These are phyloP conservation scores for Dictyostelium intermedium DNA, from an alignment of 78 protist species.

Conservation along the genomic window DNA sequence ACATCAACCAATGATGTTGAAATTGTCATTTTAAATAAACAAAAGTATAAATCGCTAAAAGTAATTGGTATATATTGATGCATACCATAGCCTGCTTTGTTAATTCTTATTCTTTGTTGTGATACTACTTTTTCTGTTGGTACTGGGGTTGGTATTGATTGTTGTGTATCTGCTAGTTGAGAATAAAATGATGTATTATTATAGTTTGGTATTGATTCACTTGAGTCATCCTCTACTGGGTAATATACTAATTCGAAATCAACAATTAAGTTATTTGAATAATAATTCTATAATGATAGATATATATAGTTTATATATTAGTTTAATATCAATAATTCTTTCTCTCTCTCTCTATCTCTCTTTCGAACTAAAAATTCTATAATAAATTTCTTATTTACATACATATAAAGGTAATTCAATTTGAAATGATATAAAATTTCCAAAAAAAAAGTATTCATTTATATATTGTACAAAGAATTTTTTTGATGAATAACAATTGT, in stretches of 20 bases:
- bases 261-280: constrained; percentile 8
- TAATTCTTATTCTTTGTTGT: constrained; percentile 45
- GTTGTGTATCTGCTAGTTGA: background rate
- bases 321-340: no score
- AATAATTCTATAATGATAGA: background rate
- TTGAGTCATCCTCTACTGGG: constrained; percentile 59
- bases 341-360: background rate
- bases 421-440: constrained; percentile 29
- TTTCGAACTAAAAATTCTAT: background rate
- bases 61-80: constrained; percentile 61
- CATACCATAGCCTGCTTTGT: constrained; percentile 27
- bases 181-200: background rate
- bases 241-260: constrained; percentile 51
- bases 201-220: background rate
- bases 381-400: background rate
- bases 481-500: constrained; percentile 38
- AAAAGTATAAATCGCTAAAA: constrained; percentile 61
- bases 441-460: constrained; percentile 30
- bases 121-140: constrained; percentile 59
- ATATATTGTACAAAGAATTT: constrained; percentile 49
- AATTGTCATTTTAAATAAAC: constrained; percentile 5
- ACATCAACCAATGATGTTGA: constrained; percentile 31
- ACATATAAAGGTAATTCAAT: constrained; percentile 49
- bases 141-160: background rate
- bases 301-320: no score